Base-by-base conservation (phyloP, 2,329 filamentous ascomycete genomes). In the Phaeosphaeria sp. region DNA sequence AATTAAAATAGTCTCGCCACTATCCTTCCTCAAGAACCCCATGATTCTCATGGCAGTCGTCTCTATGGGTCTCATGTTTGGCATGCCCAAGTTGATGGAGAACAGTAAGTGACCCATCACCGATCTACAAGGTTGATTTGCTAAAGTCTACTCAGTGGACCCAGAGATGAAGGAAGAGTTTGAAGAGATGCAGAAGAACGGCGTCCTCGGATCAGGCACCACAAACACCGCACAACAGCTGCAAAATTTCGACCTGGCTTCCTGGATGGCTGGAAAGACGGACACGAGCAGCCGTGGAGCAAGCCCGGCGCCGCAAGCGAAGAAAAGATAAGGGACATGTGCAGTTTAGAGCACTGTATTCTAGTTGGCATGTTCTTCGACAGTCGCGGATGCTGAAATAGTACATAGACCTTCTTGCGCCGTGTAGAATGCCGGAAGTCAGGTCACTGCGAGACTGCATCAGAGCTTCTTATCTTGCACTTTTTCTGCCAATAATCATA, bases 41-140 rank as follows among this genome's bases (percentile, higher is more conserved):
- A 98, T 98, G 93, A 97, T 98, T 63, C 84, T 99, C 59, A 90
- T 99, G 82, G 93, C 90, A 4, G 79, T 96, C 33, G 88, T 95
- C 40, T 92, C 89, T 60, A 87, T 97, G 82, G 89, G 81, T 5
- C 82, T 97, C 65, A 93, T 97, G 62, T 85, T 98, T 69, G 93
- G 93, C 65, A 92, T 98, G 91, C 95, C 95, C 15, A 95, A 97
- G 78, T 78, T 99, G 55, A 88, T 98, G 81, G 93, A 98, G 51
- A 97, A 95, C 75, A 97, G 93, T 97, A 87, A 27, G 25, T 50
- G 48, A n/a, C 45, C 22, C 30, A 40, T 46, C 33, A 20, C 17
- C 20, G 5, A 17, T 21, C 18, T 27, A n/a, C 15, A 3, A 17
- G 48, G 6, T 50, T 11, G 42, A 18, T 45, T n/a, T 8, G n/a